Base-by-base conservation (phyloP, 148 eudicot species). In the Rhododendron kiyosumense region DNA sequence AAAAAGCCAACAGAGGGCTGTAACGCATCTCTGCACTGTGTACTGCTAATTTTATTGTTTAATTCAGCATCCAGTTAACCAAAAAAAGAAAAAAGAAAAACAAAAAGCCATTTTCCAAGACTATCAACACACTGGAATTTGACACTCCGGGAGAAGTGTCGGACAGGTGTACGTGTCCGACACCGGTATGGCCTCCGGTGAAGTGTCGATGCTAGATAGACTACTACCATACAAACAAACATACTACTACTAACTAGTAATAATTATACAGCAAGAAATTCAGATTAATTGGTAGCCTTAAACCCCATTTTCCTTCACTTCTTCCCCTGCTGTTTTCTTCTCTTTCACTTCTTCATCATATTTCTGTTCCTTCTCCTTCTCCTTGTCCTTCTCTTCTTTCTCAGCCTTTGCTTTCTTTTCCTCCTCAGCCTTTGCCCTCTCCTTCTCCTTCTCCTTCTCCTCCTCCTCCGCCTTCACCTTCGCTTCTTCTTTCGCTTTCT, bases 381-480 rank as follows among this genome's bases (percentile, higher is more conserved):
- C 61, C 17, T 54, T 15, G 1, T 54, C 22, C 61, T 54, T 43
- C 7, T 84, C 92, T 38, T 89, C 90, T 26, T 88, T 85, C 88
- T 87, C 86, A 1, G 79, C 75, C 8, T 48, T 59, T 89, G 28
- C 41, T 61, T 41, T 22, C 22, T 46, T 48, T 34, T 65, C 79
- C 14, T 86, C 83, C 49, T 61, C 63, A 57, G 63, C 63, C 30
- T 85, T 28, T 13, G 17, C 38, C 28, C n/a, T 22, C 22, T 65
- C 17, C 65, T 38, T 84, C 78, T 34, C 45, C 52, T 88, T 83
- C 84, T 28, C 38, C 51, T 88, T 88, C 46, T 89, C 86, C 45
- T 88, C 89, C 45, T 89, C 86, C 82, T 84, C 84, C 0, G 85
- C 87, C 84, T 88, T 84, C 83, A 85, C 5, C 43, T 41, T 41